Percentiles rank a stretch among this genome's conserved stretches.
These are phyloP conservation scores for Astragalus glycyphyllos DNA, from an alignment of 306 rosid species.

Conservation along the genomic window DNA sequence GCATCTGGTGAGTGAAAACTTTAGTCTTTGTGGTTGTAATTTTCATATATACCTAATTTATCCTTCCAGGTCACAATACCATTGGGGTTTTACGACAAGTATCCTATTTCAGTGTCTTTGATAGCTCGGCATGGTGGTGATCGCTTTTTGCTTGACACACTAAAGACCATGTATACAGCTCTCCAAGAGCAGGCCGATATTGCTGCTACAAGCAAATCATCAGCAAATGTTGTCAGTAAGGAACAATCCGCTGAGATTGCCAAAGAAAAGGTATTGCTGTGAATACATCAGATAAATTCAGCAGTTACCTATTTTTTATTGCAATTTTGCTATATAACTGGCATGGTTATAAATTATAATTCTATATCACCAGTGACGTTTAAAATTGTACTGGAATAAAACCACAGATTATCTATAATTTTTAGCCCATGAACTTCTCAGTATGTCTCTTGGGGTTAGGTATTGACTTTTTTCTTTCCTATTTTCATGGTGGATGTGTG, in stretches of 20 bases:
- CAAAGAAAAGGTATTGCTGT: constrained; percentile 80
- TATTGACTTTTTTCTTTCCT: constrained; percentile 21
- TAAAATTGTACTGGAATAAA: background rate
- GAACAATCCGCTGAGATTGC: constrained; percentile 91
- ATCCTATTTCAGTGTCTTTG: constrained; percentile 86
- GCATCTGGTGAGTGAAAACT: constrained; percentile 5
- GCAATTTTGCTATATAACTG: constrained; percentile 12
- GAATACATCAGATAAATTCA: constrained; percentile 4
- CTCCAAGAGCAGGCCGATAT: constrained; percentile 84
- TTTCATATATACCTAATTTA: constrained; percentile 27
- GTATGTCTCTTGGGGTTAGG: constrained; percentile 11
- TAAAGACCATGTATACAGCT: constrained; percentile 65
- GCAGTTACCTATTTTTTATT: constrained; percentile 33
- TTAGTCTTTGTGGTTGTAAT: background rate
- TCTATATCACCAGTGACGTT: constrained; percentile 11
- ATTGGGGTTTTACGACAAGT: constrained; percentile 73
- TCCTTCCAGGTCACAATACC: constrained; percentile 86
- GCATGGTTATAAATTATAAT: constrained; percentile 9
- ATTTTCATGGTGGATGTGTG: background rate
- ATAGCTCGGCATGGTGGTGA: constrained; percentile 96
- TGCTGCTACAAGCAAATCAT: constrained; percentile 68
- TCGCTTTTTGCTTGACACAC: constrained; percentile 85
- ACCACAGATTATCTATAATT: constrained; percentile 22
- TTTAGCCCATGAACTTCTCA: constrained; percentile 13
- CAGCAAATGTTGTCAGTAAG: constrained; percentile 64